Base-by-base conservation (phyloP, 495 filamentous ascomycete genomes). In the Lophiotrema nucula region DNA sequence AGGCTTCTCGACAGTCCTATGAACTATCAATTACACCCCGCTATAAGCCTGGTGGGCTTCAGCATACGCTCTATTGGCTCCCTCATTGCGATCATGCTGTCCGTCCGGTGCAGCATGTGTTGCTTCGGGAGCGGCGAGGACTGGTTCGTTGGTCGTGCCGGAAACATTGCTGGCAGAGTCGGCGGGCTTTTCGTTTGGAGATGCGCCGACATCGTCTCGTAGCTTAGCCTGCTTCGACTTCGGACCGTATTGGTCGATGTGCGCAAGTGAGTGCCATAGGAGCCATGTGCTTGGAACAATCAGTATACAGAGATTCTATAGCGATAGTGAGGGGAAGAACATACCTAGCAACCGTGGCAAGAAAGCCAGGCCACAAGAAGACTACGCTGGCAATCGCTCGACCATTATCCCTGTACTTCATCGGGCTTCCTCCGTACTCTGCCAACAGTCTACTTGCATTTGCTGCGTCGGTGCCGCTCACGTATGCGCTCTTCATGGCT, bases 371-470 rank as follows among this genome's bases (percentile, higher is more conserved):
- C 74, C 72, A 76, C 3, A 68, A 51, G 38, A 77, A 72, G 13
- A 74, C 69, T 51, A 73, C 70, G 25, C 72, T 69, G 4, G 76
- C 75, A 22, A 79, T 46, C 2, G 70, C 73, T 19, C 73, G 54
- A 4, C 65, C 67, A 49, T 76, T 73, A 26, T 71, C 56, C 26
- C 64, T 64, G 66, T 78, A 79, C 54, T 37, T 64, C 61, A 71
- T 53, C 49, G 51, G 65, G 56, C 31, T 64, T 51, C 42, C 62
- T 35, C 48, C 67, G 41, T 69, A 66, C 47, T 73, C 63, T 11
- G 45, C 35, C 24, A 72, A 63, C 19, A 69, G 66, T 3, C 38
- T 46, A 16, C 50, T 24, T 26, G 67, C 71, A 5, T 50, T 54
- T 16, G 48, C 65, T 1, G 55, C 42, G 43, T 70, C 56, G 19